A percentile compares a stretch with the other conserved stretches of the same genome.
These are phyloP conservation scores for Bretschneidera sinensis DNA, from an alignment of 345 rosid genomes.

Conservation along the genomic window DNA sequence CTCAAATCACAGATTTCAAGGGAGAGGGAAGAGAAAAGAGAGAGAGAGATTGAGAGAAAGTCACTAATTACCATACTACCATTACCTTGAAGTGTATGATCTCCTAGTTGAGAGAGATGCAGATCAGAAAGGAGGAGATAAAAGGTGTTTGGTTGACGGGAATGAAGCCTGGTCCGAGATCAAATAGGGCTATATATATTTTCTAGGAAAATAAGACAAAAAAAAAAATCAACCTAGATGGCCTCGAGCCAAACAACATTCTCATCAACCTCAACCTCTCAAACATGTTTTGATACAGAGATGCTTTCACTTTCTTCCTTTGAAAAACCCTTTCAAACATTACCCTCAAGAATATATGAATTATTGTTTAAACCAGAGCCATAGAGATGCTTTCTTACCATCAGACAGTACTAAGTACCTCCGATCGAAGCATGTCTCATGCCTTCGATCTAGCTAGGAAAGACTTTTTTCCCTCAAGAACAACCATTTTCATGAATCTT, in stretches of 20 bases:
- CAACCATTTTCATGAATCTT: constrained; percentile 6
- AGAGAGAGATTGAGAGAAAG: neutral
- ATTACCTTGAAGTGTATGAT: neutral
- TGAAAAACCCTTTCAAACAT: no score
- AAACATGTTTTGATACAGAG: no score
- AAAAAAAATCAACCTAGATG: constrained; percentile 23
- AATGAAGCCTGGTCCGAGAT: constrained; percentile 67
- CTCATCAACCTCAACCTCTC: constrained; percentile 38
- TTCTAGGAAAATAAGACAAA: neutral
- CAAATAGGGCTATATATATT: constrained; percentile 8
- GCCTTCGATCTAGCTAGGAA: no score
- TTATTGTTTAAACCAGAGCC: no score
- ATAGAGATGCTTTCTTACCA: no score
- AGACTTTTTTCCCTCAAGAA: no score
- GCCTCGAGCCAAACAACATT: constrained; percentile 57
- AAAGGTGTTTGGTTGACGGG: constrained; percentile 38
- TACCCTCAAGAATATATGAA: no score
- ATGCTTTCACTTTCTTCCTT: constrained; percentile 12
- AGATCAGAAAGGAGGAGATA: neutral
- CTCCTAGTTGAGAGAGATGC: neutral
- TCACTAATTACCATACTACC: neutral
- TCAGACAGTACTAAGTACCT: no score
- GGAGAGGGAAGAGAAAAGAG: no score
- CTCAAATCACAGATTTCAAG: neutral
- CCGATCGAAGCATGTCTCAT: no score